Conservation (phyloP, 139 green algal genomes). For the Zygnema circumcarinatum region DNA sequence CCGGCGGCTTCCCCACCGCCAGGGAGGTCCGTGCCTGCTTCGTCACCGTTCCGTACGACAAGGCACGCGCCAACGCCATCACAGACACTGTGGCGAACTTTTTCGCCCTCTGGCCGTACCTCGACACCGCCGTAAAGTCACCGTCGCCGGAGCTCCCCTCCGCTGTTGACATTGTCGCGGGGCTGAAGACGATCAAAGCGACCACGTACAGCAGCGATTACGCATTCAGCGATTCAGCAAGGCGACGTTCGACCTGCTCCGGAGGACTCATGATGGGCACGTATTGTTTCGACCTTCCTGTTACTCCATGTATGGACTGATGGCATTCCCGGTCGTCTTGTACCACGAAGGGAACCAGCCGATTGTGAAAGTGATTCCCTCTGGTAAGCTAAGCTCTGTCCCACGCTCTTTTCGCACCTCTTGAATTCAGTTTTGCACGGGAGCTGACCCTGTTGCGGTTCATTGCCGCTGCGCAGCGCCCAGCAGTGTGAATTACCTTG, state of each 20-base stretch:
- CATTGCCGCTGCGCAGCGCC: too few relatives aligned
- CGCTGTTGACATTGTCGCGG: not conserved
- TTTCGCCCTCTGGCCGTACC: not conserved
- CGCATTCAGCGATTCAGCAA: not conserved
- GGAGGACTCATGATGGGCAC: not conserved
- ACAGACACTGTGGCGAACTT: not conserved
- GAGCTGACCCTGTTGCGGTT: too few relatives aligned
- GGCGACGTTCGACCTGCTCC: not conserved
- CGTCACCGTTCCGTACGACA: not conserved
- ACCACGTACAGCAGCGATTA: not conserved
- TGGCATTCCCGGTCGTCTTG: too few relatives aligned
- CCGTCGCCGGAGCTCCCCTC: not conserved
- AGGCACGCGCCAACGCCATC: not conserved
- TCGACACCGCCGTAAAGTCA: not conserved
- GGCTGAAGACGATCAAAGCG: not conserved
- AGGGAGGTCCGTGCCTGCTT: not conserved
- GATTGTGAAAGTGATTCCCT: too few relatives aligned
- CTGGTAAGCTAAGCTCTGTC: too few relatives aligned
- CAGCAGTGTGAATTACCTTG: too few relatives aligned
- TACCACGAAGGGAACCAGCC: too few relatives aligned
- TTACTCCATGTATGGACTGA: too few relatives aligned
- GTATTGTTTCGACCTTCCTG: not conserved
- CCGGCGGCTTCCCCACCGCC: not conserved
- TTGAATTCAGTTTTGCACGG: too few relatives aligned
- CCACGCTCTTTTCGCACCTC: too few relatives aligned